These are phyloP conservation scores for Rhynchosporium secalis DNA, from an alignment of 2,329 filamentous ascomycete genomes.

Conservation along the genomic window DNA sequence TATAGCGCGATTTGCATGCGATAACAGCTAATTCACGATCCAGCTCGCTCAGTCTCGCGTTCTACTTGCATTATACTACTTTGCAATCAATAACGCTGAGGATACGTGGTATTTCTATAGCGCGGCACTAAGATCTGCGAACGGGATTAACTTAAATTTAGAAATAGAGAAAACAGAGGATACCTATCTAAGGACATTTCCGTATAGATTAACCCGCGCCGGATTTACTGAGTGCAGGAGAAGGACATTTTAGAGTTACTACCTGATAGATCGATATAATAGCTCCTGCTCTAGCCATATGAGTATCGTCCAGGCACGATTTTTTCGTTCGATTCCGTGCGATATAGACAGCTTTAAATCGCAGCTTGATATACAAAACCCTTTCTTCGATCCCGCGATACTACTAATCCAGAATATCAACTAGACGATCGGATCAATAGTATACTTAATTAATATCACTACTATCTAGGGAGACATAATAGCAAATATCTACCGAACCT, in stretches of 20 bases:
- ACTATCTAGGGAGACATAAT: slow-evolving; percentile 68
- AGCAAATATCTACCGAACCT: slow-evolving; percentile 56
- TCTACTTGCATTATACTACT: slow-evolving; percentile 66
- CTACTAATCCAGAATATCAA: slow-evolving; percentile 43
- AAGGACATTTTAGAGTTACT: slow-evolving; percentile 71
- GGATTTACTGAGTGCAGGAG: slow-evolving; percentile 66
- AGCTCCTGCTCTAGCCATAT: slow-evolving; percentile 55
- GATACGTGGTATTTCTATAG: slow-evolving; percentile 66
- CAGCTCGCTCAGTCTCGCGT: slow-evolving; percentile 68
- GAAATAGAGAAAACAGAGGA: slow-evolving; percentile 55
- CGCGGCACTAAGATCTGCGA: slow-evolving; percentile 59
- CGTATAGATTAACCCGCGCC: slow-evolving; percentile 57
- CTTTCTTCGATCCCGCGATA: slow-evolving; percentile 58
- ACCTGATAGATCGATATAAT: slow-evolving; percentile 67
- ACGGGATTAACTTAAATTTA: slow-evolving; percentile 61
- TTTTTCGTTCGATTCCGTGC: slow-evolving; percentile 67
- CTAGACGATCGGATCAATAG: slow-evolving; percentile 46
- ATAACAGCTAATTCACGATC: slow-evolving; percentile 55
- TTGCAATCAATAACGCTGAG: slow-evolving; percentile 58
- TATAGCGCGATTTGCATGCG: slow-evolving; percentile 59
- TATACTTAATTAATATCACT: slow-evolving; percentile 61
- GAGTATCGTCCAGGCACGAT: slow-evolving; percentile 62
- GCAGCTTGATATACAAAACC: slow-evolving; percentile 56
- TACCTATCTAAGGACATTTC: slow-evolving; percentile 44
- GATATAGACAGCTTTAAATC: slow-evolving; percentile 61